Evolutionary conservation across 345 rosid genomes (phyloP).

Genomic region (Pistacia vera): DNA sequence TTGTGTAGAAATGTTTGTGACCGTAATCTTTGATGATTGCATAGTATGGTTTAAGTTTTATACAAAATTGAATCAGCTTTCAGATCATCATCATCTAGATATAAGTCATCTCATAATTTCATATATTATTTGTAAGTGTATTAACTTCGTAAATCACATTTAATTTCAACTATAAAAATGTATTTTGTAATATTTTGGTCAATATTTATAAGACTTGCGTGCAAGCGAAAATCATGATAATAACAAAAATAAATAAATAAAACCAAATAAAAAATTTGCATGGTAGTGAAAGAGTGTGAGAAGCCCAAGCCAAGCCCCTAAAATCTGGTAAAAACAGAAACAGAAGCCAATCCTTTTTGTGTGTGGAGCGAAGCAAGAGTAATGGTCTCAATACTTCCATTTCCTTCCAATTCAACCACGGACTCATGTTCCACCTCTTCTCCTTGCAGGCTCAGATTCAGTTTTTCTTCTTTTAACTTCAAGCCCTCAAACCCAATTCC

Average conservation of each 20-base stretch:
- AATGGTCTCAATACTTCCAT: constrained; percentile 52
- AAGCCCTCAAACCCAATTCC: constrained; percentile 24
- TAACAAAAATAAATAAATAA: background rate
- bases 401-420: constrained; percentile 26
- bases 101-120: no score
- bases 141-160: no score
- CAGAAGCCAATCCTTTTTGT: constrained; percentile 21
- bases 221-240: constrained; percentile 17
- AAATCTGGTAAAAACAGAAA: constrained; percentile 2
- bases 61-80: no score
- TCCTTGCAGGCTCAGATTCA: constrained; percentile 18
- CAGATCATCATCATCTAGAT: no score
- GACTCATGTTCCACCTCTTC: constrained; percentile 36
- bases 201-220: constrained; percentile 5
- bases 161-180: no score
- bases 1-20: no score
- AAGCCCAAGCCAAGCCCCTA: background rate
- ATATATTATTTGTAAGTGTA: no score
- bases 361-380: background rate
- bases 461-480: constrained; percentile 19
- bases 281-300: background rate
- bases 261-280: background rate
- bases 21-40: no score
- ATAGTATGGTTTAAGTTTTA: no score
- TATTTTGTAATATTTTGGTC: background rate